Evolutionary conservation across 2,329 filamentous ascomycete genomes (phyloP).

Genomic region (Seiridium cupressi): DNA sequence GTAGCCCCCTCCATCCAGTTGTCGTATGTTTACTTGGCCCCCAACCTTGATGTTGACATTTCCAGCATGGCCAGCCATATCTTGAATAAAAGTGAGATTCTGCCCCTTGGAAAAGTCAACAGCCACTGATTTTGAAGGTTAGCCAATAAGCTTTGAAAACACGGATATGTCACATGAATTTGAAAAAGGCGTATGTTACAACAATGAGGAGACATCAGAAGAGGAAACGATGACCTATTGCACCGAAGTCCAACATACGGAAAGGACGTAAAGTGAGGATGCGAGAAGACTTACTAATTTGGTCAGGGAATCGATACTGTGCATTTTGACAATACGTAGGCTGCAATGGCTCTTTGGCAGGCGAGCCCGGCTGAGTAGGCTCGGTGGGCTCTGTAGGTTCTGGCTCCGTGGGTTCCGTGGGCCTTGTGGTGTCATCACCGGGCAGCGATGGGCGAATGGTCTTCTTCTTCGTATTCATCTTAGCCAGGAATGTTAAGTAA

Average conservation of each 20-base stretch:
- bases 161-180: too few relatives aligned
- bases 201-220: too few relatives aligned
- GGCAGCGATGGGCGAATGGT: conserved; percentile 14
- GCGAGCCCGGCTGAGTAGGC: conserved; percentile 5
- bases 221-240: too few relatives aligned
- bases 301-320: conserved; percentile 25
- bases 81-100: conserved; percentile 40
- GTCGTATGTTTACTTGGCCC: conserved; percentile 45
- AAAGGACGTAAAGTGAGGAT: neutral
- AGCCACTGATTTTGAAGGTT: conserved; percentile 13
- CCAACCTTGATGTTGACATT: conserved; percentile 34
- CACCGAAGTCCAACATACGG: too few relatives aligned
- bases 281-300: conserved; percentile 14
- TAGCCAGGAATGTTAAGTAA: neutral
- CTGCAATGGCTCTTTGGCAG: conserved; percentile 12
- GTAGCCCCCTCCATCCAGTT: conserved; percentile 26
- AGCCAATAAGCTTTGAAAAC: neutral
- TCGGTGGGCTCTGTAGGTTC: neutral
- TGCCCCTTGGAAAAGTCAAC: conserved; percentile 33
- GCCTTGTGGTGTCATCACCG: neutral
- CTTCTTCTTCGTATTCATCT: conserved; percentile 15
- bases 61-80: conserved; percentile 20
- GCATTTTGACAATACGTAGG: conserved; percentile 20
- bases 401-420: neutral
- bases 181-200: too few relatives aligned